phyloP scores from a whole-genome alignment of 805 yeast species.

The Saccharomycopsis synnaedendra region DNA sequence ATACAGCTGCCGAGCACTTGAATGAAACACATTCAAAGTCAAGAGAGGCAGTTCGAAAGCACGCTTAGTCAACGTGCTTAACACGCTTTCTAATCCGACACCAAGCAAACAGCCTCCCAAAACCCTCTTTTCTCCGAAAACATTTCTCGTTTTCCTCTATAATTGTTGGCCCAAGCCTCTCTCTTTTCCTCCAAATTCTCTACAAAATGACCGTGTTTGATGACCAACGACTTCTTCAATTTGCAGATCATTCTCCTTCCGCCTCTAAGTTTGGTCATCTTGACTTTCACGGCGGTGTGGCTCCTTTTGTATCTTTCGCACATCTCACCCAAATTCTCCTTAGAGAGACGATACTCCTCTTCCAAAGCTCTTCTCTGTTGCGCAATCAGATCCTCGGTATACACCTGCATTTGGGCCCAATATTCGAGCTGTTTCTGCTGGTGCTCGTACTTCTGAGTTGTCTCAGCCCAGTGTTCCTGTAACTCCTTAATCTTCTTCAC shows the following conservation, averaged over 20 bases:
- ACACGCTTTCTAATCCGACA: too few species aligned
- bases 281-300: background rate
- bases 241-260: background rate
- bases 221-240: background rate
- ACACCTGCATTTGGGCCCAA: slow-evolving; percentile 1
- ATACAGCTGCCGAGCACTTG: too few species aligned
- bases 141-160: too few species aligned
- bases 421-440: background rate
- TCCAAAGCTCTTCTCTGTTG: background rate
- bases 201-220: slow-evolving; percentile 12
- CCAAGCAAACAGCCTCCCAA: too few species aligned
- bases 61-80: too few species aligned
- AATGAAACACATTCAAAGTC: too few species aligned
- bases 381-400: background rate
- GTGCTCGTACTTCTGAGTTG: slow-evolving; percentile 1
- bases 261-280: background rate
- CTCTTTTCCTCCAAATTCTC: slow-evolving; percentile 4
- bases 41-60: too few species aligned
- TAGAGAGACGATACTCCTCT: background rate
- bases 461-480: background rate
- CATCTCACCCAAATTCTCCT: background rate
- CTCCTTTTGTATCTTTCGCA: background rate
- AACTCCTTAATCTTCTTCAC: background rate
- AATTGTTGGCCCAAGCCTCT: background rate
- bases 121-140: too few species aligned